A percentile compares a stretch with the other conserved stretches of the same genome.
Conservation (phyloP, 768 basidiomycete genomes). For the Lyophyllum semitale region DNA sequence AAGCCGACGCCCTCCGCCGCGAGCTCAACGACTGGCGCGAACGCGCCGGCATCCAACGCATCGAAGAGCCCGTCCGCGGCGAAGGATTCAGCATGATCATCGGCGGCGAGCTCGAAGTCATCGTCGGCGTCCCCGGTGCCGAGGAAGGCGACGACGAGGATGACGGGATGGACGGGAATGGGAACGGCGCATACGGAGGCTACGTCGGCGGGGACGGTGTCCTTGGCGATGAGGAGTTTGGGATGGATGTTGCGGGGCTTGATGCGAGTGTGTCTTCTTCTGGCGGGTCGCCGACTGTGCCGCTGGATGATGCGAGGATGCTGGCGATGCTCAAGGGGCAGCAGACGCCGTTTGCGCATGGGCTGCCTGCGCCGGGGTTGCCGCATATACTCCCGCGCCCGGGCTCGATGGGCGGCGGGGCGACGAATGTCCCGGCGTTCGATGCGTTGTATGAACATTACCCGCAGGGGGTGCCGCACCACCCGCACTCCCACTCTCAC, state of each 20-base stretch:
- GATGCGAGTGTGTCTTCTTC: conserved; percentile 6
- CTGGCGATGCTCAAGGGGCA: conserved; percentile 21
- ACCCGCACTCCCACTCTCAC: conserved; percentile 1
- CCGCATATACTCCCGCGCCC: conserved; percentile 19
- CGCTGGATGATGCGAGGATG: conserved; percentile 28
- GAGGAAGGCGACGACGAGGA: conserved; percentile 60
- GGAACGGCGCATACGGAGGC: conserved; percentile 27
- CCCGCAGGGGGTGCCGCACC: conserved; percentile 21
- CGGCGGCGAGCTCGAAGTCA: conserved; percentile 69
- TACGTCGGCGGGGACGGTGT: conserved; percentile 20
- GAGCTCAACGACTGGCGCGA: conserved; percentile 95
- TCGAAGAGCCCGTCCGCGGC: conserved; percentile 73
- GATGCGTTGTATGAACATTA: conserved; percentile 21
- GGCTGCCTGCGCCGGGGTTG: conserved; percentile 11
- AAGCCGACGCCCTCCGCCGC: conserved; percentile 83
- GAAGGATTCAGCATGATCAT: conserved; percentile 75
- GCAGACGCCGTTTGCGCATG: conserved; percentile 19
- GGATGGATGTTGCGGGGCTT: conserved; percentile 20
- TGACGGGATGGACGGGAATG: conserved; percentile 27
- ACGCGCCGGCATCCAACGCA: conserved; percentile 66
- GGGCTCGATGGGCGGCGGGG: conserved; percentile 4
- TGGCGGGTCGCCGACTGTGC: not conserved
- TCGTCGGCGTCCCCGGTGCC: conserved; percentile 47
- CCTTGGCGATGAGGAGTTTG: conserved; percentile 18
- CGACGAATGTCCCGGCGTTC: conserved; percentile 23